Conservation (phyloP, 164 flowering plant genomes). For the Tetracentron sinense region DNA sequence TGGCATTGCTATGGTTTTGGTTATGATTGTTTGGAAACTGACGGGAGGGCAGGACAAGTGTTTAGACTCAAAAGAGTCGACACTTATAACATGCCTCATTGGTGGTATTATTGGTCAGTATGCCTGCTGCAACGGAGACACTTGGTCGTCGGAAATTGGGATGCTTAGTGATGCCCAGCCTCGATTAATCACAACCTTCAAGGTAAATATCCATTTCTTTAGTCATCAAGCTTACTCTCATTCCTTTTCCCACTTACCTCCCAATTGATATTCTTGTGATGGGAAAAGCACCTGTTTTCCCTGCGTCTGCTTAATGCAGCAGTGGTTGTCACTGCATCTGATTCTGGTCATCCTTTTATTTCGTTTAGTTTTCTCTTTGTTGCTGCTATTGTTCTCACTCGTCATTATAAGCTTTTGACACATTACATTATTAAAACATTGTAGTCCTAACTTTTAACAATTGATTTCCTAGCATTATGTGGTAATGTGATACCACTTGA, state of each 20-base stretch:
- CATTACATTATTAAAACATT: no score
- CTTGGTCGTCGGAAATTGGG: constrained; percentile 99
- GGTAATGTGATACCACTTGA: no score
- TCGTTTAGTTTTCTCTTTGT: not conserved
- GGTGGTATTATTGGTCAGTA: constrained; percentile 95
- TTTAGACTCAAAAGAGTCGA: constrained; percentile 68
- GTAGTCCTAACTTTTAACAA: no score
- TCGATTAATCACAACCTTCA: constrained; percentile 80
- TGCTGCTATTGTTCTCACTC: not conserved
- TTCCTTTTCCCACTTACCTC: no score
- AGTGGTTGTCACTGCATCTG: not conserved
- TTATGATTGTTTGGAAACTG: constrained; percentile 42
- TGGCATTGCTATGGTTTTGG: constrained; percentile 66
- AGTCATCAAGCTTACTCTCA: not conserved
- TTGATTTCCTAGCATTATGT: no score
- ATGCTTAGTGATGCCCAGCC: constrained; percentile 82
- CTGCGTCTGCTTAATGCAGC: not conserved
- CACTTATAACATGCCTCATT: constrained; percentile 51
- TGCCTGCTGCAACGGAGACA: constrained; percentile 91
- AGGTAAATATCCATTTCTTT: constrained; percentile 38
- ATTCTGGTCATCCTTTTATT: not conserved
- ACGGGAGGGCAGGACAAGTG: constrained; percentile 60
- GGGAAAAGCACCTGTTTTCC: not conserved
- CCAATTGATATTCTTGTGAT: not conserved
- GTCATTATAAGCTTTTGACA: no score